Percentiles rank a stretch among this genome's conserved stretches.
These are phyloP conservation scores for Cryphonectria parasitica DNA, from an alignment of 2,329 filamentous ascomycete species.

Conservation along the genomic window DNA sequence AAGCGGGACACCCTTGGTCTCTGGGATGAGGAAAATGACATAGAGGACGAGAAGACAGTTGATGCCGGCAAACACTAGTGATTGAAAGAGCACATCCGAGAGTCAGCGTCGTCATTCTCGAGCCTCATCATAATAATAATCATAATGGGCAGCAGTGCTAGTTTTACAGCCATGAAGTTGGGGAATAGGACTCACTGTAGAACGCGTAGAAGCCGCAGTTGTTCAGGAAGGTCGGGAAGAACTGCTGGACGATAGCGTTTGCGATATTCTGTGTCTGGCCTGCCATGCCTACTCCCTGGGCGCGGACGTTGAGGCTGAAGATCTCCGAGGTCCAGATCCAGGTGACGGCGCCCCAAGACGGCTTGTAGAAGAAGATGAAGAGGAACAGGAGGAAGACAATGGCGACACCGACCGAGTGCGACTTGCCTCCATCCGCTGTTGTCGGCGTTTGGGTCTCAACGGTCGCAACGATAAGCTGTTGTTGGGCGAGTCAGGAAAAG, in stretches of 20 bases:
- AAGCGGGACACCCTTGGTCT: constrained; percentile 41
- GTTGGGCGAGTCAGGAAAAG: background rate
- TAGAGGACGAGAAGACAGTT: constrained; percentile 33
- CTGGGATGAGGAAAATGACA: constrained; percentile 41
- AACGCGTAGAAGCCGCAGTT: constrained; percentile 50
- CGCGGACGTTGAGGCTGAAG: constrained; percentile 70
- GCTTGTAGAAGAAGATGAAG: constrained; percentile 68
- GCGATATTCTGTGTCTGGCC: constrained; percentile 62
- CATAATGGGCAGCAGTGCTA: too few species aligned
- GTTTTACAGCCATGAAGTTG: too few species aligned
- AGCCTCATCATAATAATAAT: background rate
- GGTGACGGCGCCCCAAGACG: constrained; percentile 67
- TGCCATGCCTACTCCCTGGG: constrained; percentile 69
- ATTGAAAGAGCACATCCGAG: background rate
- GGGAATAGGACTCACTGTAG: constrained; percentile 31
- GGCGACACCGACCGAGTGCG: constrained; percentile 61
- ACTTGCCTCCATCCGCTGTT: constrained; percentile 56
- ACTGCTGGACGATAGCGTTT: constrained; percentile 64
- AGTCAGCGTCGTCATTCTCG: background rate
- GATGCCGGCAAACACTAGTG: constrained; percentile 26
- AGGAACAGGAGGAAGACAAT: constrained; percentile 68
- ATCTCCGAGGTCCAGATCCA: constrained; percentile 72
- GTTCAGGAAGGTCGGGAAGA: constrained; percentile 67
- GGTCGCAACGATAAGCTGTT: constrained; percentile 55
- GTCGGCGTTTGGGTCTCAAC: constrained; percentile 46